phyloP scores from a whole-genome alignment of 768 basidiomycete species.

The Boletus bicolor region DNA sequence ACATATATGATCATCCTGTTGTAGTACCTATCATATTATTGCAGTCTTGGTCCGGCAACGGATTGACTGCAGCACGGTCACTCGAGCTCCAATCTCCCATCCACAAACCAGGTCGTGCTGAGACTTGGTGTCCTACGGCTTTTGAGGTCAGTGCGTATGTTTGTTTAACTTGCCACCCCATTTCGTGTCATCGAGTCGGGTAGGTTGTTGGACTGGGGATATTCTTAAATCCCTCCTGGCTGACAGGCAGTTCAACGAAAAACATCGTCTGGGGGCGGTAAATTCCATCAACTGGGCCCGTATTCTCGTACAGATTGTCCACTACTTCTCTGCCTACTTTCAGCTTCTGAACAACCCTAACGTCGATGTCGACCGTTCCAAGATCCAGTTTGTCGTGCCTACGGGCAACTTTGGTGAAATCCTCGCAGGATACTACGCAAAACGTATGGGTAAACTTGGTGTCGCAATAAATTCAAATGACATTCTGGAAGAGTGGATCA shows the following conservation, averaged over 20 bases:
- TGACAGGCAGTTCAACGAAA: conserved; percentile 82
- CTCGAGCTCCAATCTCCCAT: too few relatives aligned
- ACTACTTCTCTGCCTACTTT: conserved; percentile 97
- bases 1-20: too few relatives aligned
- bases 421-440: conserved; percentile 95
- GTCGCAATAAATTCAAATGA: conserved; percentile 97
- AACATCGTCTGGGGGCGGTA: conserved; percentile 88
- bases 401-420: conserved; percentile 99
- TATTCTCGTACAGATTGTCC: conserved; percentile 96
- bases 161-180: too few relatives aligned
- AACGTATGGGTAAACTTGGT: conserved; percentile 75
- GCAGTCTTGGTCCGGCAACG: too few relatives aligned
- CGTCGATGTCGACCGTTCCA: conserved; percentile 33
- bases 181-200: too few relatives aligned
- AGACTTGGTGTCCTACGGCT: too few relatives aligned
- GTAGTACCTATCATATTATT: too few relatives aligned
- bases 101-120: too few relatives aligned
- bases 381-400: conserved; percentile 91
- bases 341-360: conserved; percentile 58
- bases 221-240: conserved; percentile 91
- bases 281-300: conserved; percentile 99
- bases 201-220: conserved; percentile 41
- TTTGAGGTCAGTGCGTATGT: too few relatives aligned
- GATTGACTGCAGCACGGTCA: too few relatives aligned
- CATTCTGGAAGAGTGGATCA: conserved; percentile 39